phyloP scores from a whole-genome alignment of 2,329 filamentous ascomycete species.

The Neonectria sp. region DNA sequence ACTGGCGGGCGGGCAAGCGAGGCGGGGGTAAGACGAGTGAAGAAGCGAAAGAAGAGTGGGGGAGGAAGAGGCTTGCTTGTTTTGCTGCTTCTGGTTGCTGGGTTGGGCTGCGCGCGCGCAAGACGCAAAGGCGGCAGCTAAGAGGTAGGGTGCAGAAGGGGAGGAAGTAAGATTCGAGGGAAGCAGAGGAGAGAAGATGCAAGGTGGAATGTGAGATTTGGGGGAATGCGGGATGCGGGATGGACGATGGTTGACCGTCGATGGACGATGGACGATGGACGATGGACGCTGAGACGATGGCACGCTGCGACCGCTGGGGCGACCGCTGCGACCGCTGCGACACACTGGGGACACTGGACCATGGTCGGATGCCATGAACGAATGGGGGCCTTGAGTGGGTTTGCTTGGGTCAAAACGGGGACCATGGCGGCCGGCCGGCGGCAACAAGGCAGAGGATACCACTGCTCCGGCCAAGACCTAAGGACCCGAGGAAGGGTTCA shows the following conservation, averaged over 20 bases:
- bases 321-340: not conserved
- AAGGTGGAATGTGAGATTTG: slow-evolving; percentile 30
- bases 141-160: slow-evolving; percentile 4
- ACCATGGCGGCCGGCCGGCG: slow-evolving; percentile 8
- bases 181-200: slow-evolving; percentile 21
- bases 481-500: not conserved
- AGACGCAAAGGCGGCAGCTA: slow-evolving; percentile 16
- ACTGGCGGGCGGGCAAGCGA: slow-evolving; percentile 18
- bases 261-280: slow-evolving; percentile 10
- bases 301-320: slow-evolving; percentile 5
- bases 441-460: slow-evolving; percentile 6
- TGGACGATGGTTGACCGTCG: slow-evolving; percentile 1
- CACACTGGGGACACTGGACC: not conserved
- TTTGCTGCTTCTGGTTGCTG: slow-evolving; percentile 20
- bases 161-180: slow-evolving; percentile 2
- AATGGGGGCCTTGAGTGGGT: not conserved
- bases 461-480: not conserved
- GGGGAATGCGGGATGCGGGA: slow-evolving; percentile 13
- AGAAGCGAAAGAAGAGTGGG: slow-evolving; percentile 16
- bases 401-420: slow-evolving; percentile 12
- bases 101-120: slow-evolving; percentile 14
- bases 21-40: slow-evolving; percentile 15
- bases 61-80: slow-evolving; percentile 17
- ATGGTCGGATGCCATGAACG: not conserved
- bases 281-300: slow-evolving; percentile 20